Base-by-base conservation (phyloP, 768 basidiomycete species). In the Pisolithus tinctorius region DNA sequence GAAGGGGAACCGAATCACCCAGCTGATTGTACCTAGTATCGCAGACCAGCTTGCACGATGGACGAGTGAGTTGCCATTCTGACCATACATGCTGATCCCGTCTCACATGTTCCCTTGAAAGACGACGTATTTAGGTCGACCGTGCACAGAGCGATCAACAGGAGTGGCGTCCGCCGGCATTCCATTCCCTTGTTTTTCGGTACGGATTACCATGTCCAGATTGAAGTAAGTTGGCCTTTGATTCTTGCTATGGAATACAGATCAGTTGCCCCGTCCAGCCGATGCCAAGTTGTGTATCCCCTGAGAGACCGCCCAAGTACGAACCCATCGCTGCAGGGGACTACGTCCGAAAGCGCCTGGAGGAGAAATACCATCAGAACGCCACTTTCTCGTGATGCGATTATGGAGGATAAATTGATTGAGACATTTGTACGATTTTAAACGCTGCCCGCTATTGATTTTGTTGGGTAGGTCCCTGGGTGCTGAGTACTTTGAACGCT, bases 181-280 rank as follows among this genome's bases (percentile, higher is more conserved):
- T 91, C 88, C 0, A 88, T 93, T 20, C 92, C 93, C 0, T 72
- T 93, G 27, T 95, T 96, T 71, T 93, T 93, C 56, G 92, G 93
- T 2, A 85, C 84, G 14, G 89, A 94, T 63, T 92, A 93, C 61
- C 79, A 93, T 55, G 88, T 92, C 4, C 73, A 70, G 49, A 74
- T 95, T 2, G 83, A 89, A 77, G 89, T 89, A 51, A 6, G 76
- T 57, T 42, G 17, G n/a, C 11, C 2, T 23, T 39, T 30, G 29
- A 20, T 20, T 20, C 20, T 20, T 20, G 20, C 20, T 20, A 20
- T 20, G 20, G 20, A 20, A 31, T 17, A 8, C 4, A 13, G 26
- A 7, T 42, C 20, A 20, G 2, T 20, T 4, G 2, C 8, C 2
- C 29, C 13, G 49, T 48, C 10, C 45, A 75, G 65, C 67, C 76